Percentiles rank a stretch among this genome's conserved stretches.
These are phyloP conservation scores for Scheffersomyces lignosus DNA, from an alignment of 805 yeast genomes.

Conservation along the genomic window DNA sequence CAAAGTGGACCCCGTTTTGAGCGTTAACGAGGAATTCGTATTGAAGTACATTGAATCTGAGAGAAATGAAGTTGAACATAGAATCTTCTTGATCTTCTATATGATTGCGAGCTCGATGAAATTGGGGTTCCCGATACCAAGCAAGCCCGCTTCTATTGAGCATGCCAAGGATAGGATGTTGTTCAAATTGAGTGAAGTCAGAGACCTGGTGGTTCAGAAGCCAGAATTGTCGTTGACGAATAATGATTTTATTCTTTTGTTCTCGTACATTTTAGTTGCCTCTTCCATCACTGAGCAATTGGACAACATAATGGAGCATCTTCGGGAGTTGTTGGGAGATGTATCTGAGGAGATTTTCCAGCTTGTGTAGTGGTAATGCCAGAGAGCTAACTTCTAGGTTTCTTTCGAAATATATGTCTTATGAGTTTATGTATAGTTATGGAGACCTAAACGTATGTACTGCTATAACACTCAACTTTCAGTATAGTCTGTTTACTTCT, in stretches of 20 bases:
- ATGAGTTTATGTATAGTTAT: too few relatives aligned
- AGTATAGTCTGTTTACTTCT: too few relatives aligned
- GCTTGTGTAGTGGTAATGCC: constrained; percentile 25
- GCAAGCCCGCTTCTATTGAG: constrained; percentile 72
- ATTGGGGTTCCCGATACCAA: constrained; percentile 75
- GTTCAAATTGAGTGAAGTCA: constrained; percentile 59
- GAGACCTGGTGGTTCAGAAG: constrained; percentile 26
- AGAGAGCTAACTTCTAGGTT: too few relatives aligned
- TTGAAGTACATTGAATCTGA: constrained; percentile 55
- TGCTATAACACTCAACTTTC: too few relatives aligned
- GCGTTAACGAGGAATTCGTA: constrained; percentile 54
- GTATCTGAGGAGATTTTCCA: constrained; percentile 63
- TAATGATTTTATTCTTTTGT: constrained; percentile 75
- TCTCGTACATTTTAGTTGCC: constrained; percentile 73
- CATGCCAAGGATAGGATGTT: constrained; percentile 72
- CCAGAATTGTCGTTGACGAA: constrained; percentile 44
- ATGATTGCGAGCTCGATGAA: constrained; percentile 75
- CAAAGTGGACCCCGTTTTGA: constrained; percentile 56
- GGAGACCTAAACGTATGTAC: too few relatives aligned
- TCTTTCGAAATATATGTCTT: too few relatives aligned
- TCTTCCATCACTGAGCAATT: constrained; percentile 65
- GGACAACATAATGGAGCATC: constrained; percentile 52
- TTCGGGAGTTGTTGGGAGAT: constrained; percentile 63
- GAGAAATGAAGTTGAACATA: constrained; percentile 65
- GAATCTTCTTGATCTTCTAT: constrained; percentile 75